Evolutionary conservation across 306 rosid species (phyloP).

Genomic region (Vigna angularis): DNA sequence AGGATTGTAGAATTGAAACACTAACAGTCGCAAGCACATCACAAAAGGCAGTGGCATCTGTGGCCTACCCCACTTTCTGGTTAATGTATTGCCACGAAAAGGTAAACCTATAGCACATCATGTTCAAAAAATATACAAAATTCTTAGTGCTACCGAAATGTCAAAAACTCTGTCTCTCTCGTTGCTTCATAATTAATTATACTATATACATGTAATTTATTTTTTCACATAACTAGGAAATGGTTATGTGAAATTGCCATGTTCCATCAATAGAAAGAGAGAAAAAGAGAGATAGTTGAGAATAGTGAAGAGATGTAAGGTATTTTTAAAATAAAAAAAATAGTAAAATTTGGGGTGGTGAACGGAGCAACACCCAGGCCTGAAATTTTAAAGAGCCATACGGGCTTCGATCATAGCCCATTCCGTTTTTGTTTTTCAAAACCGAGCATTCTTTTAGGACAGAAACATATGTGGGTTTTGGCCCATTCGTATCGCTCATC

Average conservation of each 20-base stretch:
- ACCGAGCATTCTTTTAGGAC: background rate
- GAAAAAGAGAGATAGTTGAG: no score
- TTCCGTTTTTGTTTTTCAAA: background rate
- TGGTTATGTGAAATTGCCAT: no score
- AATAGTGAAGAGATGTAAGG: fast-evolving
- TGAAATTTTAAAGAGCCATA: background rate
- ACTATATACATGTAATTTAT: no score
- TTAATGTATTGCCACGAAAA: conserved; percentile 51
- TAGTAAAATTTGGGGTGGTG: no score
- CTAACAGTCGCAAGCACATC: conserved; percentile 36
- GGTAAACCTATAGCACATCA: conserved; percentile 48
- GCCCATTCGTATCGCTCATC: background rate
- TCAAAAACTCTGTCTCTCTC: conserved; percentile 43
- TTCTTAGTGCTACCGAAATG: conserved; percentile 46
- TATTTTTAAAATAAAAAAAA: no score
- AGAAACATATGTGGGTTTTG: background rate
- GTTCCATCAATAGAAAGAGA: no score
- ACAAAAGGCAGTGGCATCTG: conserved; percentile 48
- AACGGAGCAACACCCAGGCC: background rate
- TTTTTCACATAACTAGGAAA: no score
- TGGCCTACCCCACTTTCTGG: conserved; percentile 53
- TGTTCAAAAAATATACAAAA: conserved; percentile 38
- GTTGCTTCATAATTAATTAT: background rate
- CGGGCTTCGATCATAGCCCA: background rate
- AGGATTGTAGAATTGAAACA: conserved; percentile 39